phyloP scores from a whole-genome alignment of 2,329 filamentous ascomycete genomes.

The Pseudocercospora vitis region DNA sequence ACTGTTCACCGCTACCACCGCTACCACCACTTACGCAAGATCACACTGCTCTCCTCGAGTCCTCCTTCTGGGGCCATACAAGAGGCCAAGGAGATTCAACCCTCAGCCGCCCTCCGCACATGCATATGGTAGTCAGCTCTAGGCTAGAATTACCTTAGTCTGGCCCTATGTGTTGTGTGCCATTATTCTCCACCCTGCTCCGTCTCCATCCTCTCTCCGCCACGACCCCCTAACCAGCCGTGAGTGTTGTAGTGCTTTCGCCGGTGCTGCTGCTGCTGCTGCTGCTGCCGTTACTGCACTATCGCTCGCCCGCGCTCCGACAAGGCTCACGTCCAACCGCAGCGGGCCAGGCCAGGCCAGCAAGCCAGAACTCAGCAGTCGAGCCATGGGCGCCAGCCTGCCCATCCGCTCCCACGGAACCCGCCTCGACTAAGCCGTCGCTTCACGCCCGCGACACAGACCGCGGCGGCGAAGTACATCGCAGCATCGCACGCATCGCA shows the following conservation, averaged over 20 bases:
- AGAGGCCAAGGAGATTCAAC: neutral
- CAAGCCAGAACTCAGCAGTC: neutral
- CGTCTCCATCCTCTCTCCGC: neutral
- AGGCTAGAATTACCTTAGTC: neutral
- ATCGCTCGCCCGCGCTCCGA: neutral
- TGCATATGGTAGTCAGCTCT: constrained; percentile 6
- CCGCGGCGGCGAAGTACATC: neutral
- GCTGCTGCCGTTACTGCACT: too few species aligned
- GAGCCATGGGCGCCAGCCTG: constrained; percentile 5
- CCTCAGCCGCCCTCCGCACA: neutral
- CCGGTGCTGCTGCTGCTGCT: too few species aligned
- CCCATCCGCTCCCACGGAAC: neutral
- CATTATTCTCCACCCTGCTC: neutral
- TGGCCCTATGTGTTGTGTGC: constrained; percentile 1
- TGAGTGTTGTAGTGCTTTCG: too few species aligned
- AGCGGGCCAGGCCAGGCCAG: too few species aligned
- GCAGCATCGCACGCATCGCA: too few species aligned
- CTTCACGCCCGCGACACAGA: neutral
- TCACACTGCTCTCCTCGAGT: too few species aligned
- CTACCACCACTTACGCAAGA: too few species aligned
- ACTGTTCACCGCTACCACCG: too few species aligned
- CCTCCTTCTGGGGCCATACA: too few species aligned
- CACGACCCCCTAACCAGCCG: too few species aligned
- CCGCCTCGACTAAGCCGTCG: neutral
- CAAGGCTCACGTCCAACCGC: constrained; percentile 4